Percentiles rank a stretch among this genome's conserved stretches.
Conservation (phyloP, 768 basidiomycete species). For the Asterophora lycoperdoides region DNA sequence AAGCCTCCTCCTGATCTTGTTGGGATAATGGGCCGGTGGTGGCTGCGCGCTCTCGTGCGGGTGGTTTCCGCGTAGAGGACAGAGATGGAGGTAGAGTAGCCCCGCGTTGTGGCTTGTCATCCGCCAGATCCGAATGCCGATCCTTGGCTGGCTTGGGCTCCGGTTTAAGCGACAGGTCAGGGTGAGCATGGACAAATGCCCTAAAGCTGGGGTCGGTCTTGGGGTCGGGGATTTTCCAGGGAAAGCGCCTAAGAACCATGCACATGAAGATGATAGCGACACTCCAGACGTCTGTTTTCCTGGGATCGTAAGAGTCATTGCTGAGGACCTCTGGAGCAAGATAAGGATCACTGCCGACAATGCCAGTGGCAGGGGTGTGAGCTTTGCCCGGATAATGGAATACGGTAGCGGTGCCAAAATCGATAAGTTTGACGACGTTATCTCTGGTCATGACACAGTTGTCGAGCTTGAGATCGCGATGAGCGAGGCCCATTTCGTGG, state of each 20-base stretch:
- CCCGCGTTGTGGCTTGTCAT: slow-evolving; percentile 24
- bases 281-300: slow-evolving; percentile 98
- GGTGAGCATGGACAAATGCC: slow-evolving; percentile 90
- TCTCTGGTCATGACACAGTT: slow-evolving; percentile 98
- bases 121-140: slow-evolving; percentile 10
- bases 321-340: slow-evolving; percentile 93
- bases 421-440: slow-evolving; percentile 97
- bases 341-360: slow-evolving; percentile 98
- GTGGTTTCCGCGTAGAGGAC: slow-evolving; percentile 21
- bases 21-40: slow-evolving; percentile 27
- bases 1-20: slow-evolving; percentile 26
- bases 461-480: slow-evolving; percentile 98
- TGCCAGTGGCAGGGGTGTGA: slow-evolving; percentile 73
- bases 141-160: slow-evolving; percentile 30
- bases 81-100: slow-evolving; percentile 32
- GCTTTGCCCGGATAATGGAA: slow-evolving; percentile 97
- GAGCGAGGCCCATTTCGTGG: slow-evolving; percentile 95
- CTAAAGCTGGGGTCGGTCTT: slow-evolving; percentile 91
- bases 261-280: slow-evolving; percentile 99
- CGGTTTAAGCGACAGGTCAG: slow-evolving; percentile 64
- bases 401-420: slow-evolving; percentile 99
- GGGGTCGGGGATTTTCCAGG: slow-evolving; percentile 97
- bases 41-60: slow-evolving; percentile 29
- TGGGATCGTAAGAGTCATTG: slow-evolving; percentile 82
- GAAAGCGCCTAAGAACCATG: slow-evolving; percentile 96